A percentile compares a stretch with the other conserved stretches of the same genome.
Evolutionary conservation across 768 basidiomycete species (phyloP).

Genomic region (Suillus weaverae): DNA sequence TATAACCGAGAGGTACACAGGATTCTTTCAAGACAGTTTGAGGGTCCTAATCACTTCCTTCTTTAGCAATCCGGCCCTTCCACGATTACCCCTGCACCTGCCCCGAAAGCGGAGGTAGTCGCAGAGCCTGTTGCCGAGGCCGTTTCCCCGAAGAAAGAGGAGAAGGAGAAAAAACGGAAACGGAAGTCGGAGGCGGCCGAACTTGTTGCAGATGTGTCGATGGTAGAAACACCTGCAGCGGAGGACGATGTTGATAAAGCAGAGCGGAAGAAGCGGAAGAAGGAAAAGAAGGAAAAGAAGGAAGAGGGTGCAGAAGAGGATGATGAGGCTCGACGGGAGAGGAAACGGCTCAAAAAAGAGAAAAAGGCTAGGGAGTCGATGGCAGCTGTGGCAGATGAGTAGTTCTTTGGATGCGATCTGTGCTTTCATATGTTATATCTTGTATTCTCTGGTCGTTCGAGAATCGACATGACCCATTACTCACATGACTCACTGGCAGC

Average conservation of each 20-base stretch:
- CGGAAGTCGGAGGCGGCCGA: conserved; percentile 65
- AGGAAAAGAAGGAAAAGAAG: conserved; percentile 56
- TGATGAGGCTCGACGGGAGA: conserved; percentile 60
- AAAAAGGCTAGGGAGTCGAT: conserved; percentile 54
- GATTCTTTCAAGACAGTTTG: conserved; percentile 21
- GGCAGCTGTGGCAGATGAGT: conserved; percentile 23
- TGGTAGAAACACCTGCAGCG: conserved; percentile 36
- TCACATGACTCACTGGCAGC: not conserved
- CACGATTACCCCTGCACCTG: conserved; percentile 22
- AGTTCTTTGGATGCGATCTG: conserved; percentile 16
- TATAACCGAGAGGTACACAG: conserved; percentile 67
- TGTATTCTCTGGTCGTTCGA: not conserved
- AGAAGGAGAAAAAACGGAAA: conserved; percentile 86
- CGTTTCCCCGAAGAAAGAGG: conserved; percentile 42
- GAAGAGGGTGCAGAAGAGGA: conserved; percentile 45
- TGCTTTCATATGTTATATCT: conserved; percentile 2
- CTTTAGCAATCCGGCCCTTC: conserved; percentile 43
- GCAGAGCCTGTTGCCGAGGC: conserved; percentile 35
- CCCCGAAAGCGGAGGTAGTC: conserved; percentile 22
- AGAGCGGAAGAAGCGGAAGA: conserved; percentile 62
- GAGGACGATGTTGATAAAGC: conserved; percentile 49
- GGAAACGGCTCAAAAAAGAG: conserved; percentile 68
- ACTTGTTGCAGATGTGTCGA: conserved; percentile 42
- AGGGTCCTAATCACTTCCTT: conserved; percentile 15
- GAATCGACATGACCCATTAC: not conserved